These are phyloP conservation scores for Wickerhamomyces sydowiorum DNA, from an alignment of 805 yeast genomes.

Conservation along the genomic window DNA sequence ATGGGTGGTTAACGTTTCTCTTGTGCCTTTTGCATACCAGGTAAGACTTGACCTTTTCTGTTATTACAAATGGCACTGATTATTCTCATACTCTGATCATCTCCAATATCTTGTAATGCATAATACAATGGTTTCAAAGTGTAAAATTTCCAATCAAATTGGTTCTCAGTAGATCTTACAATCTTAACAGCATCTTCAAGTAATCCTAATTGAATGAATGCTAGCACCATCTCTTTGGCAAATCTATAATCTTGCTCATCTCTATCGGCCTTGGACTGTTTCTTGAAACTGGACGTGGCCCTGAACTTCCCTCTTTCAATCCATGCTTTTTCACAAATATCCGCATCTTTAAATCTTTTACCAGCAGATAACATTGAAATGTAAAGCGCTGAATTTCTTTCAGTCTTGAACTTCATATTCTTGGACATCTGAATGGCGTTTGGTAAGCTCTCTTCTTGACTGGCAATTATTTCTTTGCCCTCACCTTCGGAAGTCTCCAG, in stretches of 20 bases:
- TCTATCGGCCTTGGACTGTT: constrained; percentile 29
- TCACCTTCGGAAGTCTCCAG: neutral
- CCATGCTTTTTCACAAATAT: constrained; percentile 68
- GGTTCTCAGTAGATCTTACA: constrained; percentile 57
- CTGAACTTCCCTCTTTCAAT: constrained; percentile 72
- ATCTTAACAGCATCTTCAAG: constrained; percentile 67
- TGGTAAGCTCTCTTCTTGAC: constrained; percentile 5
- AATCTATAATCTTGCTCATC: constrained; percentile 54
- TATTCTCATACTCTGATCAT: constrained; percentile 24
- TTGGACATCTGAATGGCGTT: constrained; percentile 8
- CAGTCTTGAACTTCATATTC: constrained; percentile 7
- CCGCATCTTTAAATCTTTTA: constrained; percentile 42
- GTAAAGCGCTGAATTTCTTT: constrained; percentile 15
- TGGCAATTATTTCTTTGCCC: constrained; percentile 7
- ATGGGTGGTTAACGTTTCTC: no score
- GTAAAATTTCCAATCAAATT: constrained; percentile 62
- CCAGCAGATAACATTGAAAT: constrained; percentile 42
- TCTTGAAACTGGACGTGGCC: constrained; percentile 43
- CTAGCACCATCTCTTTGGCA: constrained; percentile 64
- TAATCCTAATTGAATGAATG: constrained; percentile 48
- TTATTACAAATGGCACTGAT: constrained; percentile 28
- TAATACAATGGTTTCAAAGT: constrained; percentile 37
- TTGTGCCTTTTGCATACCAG: neutral
- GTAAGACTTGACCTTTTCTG: constrained; percentile 5
- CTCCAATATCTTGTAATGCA: constrained; percentile 39